Evolutionary conservation across 2,329 filamentous ascomycete genomes (phyloP), one percentile per base, ranked within the genome.

Genomic region (Aspergillus novofumigatus): DNA sequence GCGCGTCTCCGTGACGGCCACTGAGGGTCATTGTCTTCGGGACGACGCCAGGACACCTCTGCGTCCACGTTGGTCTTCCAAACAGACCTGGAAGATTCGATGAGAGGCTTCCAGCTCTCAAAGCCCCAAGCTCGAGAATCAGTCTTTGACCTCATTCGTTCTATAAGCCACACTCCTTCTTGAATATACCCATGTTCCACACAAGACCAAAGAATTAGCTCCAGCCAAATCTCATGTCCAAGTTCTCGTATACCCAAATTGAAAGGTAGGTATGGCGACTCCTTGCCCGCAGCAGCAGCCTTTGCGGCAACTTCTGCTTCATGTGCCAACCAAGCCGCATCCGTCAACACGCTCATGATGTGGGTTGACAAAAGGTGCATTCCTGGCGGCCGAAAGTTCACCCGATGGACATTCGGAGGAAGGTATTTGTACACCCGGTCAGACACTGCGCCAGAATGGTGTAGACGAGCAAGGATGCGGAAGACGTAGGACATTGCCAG

Each of bases 121-220:
- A 75, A 67, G 20, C 68, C 73, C 78, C 78, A 80, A 44, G 63
- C 61, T 20, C 63, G 57, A 10, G 70, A 62, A 21, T 55, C 59
- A 4, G 62, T 59, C 47, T 63, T 64, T 14, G 59, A 61, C 49
- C 58, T 66, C 64, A 77, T 71, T 41, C 68, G 64, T 38, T 71
- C 62, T 17, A 78, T 58, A 8, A 81, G 71, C 62, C 69, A 70
- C 38, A 71, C 62, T 21, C 75, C 79, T 59, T 78, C 75, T 29
- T 64, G 69, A 20, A 72, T 65, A 60, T 73, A 75, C 6, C 77
- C 77, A 56, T 75, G 73, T 62, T 81, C 78, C 38, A 80, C 73
- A 64, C 79, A 81, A 57, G 75, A 79, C 78, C 79, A 81, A 20
- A 81, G 72, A 53, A 80, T 71, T 38, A 80, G 73, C 56, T 81